Conservation (phyloP, 2,329 filamentous ascomycete species). For the Arthrobotrys pseudoclavata region DNA sequence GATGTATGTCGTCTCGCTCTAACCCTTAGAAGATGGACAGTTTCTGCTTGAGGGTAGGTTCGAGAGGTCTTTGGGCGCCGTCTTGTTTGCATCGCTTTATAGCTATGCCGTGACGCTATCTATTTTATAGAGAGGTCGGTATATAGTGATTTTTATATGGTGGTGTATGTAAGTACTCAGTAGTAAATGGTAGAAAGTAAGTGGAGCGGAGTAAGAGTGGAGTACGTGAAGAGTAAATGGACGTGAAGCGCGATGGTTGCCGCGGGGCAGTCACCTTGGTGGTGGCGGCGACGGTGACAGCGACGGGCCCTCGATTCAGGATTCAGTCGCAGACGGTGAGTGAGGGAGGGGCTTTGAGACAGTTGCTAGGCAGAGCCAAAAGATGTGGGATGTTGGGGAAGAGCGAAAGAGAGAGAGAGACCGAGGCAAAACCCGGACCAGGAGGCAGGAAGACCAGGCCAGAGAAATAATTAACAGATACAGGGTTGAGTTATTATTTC, state of each 20-base stretch:
- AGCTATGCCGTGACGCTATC: slow-evolving; percentile 6
- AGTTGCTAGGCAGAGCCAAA: slow-evolving; percentile 6
- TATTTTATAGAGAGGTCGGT: background rate
- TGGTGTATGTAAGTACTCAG: background rate
- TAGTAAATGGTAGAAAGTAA: background rate
- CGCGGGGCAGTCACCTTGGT: slow-evolving; percentile 1
- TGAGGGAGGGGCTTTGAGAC: background rate
- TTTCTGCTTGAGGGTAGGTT: slow-evolving; percentile 37
- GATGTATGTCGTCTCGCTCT: slow-evolving; percentile 27
- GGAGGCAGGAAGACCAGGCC: too few species aligned
- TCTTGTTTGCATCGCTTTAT: slow-evolving; percentile 59
- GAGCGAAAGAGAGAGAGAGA: too few species aligned
- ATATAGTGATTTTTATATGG: background rate
- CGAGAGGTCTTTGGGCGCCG: slow-evolving; percentile 46
- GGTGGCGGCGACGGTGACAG: background rate
- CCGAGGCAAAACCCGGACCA: too few species aligned
- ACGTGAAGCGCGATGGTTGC: background rate
- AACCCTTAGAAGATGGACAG: slow-evolving; percentile 28
- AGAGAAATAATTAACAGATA: too few species aligned
- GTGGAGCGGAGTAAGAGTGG: background rate
- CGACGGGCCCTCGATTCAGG: background rate
- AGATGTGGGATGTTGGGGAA: background rate
- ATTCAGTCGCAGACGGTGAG: background rate
- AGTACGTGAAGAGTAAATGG: background rate
- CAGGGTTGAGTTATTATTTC: too few species aligned